Conservation (phyloP, 2,329 filamentous ascomycete genomes). For the Ascomycota sp. region DNA sequence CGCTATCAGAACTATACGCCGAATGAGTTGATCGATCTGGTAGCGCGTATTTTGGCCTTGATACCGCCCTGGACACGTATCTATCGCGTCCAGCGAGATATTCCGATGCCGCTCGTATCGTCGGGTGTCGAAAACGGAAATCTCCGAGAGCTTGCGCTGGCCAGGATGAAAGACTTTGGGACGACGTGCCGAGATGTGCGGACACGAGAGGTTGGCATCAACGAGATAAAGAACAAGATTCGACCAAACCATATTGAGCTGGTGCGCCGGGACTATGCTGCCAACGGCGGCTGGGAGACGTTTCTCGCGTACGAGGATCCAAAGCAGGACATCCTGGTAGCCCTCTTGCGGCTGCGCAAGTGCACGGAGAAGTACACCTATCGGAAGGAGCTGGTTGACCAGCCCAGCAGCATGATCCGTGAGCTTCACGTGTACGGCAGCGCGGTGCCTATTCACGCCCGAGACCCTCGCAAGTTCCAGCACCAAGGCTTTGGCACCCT, state of each 20-base stretch:
- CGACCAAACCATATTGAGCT: conserved; percentile 89
- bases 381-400: conserved; percentile 61
- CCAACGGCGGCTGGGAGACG: conserved; percentile 95
- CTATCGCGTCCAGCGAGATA: conserved; percentile 93
- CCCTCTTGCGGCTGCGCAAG: conserved; percentile 67
- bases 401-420: conserved; percentile 76
- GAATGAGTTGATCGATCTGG: conserved; percentile 84
- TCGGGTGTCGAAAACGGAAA: conserved; percentile 97
- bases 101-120: conserved; percentile 98
- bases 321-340: conserved; percentile 94
- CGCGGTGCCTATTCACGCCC: conserved; percentile 87
- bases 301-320: conserved; percentile 96
- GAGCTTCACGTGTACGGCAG: conserved; percentile 94
- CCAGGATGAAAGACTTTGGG: conserved; percentile 98
- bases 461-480: conserved; percentile 91
- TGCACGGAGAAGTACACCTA: conserved; percentile 85
- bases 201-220: conserved; percentile 90
- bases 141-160: conserved; percentile 71
- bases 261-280: conserved; percentile 75
- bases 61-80: conserved; percentile 96
- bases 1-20: conserved; percentile 97
- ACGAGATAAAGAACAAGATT: conserved; percentile 98
- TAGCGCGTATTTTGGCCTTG: conserved; percentile 83
- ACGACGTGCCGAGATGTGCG: conserved; percentile 91
- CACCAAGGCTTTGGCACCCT: conserved; percentile 93